phyloP scores from a whole-genome alignment of 257 asterid genomes.

The Hygrophila difformis region DNA sequence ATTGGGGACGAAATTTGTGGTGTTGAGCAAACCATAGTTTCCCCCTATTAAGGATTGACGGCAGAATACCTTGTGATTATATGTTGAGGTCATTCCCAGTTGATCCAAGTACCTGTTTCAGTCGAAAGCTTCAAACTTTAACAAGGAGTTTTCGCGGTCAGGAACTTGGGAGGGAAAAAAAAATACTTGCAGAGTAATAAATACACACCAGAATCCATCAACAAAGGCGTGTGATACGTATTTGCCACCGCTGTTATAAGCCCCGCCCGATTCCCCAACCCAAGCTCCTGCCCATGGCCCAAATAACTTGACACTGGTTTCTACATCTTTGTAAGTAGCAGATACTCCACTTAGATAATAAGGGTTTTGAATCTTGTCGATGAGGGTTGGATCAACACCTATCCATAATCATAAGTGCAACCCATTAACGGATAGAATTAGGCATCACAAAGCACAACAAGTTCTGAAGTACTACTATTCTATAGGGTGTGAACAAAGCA shows the following conservation, averaged over 20 bases:
- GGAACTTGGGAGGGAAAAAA: no score
- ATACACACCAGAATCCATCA: constrained; percentile 65
- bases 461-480: no score
- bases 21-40: constrained; percentile 71
- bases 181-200: background rate
- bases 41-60: constrained; percentile 85
- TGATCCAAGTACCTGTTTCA: constrained; percentile 81
- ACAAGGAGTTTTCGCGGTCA: no score
- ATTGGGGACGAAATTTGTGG: constrained; percentile 58
- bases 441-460: no score
- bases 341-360: constrained; percentile 36
- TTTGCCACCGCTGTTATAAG: constrained; percentile 82
- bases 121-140: no score
- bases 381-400: constrained; percentile 54
- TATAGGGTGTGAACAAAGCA: no score
- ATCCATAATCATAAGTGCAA: no score
- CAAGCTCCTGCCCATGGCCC: constrained; percentile 71
- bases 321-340: constrained; percentile 36
- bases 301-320: constrained; percentile 21
- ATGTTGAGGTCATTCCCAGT: constrained; percentile 73
- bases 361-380: constrained; percentile 64
- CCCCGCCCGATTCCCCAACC: constrained; percentile 94
- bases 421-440: no score
- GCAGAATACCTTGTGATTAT: constrained; percentile 73
- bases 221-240: constrained; percentile 59